Base-by-base conservation (phyloP, 441 rosid species). In the Cnidoscolus chayamansa region DNA sequence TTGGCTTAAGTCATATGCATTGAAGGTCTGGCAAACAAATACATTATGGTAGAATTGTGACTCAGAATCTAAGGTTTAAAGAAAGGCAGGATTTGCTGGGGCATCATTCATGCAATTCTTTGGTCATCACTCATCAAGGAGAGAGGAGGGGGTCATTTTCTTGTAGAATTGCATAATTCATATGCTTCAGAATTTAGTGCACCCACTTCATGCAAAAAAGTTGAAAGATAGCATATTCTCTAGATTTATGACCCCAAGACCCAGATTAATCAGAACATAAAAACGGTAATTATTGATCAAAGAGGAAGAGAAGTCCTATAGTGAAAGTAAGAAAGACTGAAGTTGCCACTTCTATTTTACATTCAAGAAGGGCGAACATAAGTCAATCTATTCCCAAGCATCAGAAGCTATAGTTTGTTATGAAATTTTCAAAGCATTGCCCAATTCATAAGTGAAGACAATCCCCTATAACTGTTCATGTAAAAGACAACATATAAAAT, bases 311-410 rank as follows among this genome's bases (percentile, higher is more conserved):
- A 55, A 30, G 17, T 20, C 35, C 0, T n/a, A 63, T 31, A 63
- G 53, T 63, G 19, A 31, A 60, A 4, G 19, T 60, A 19, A 13
- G n/a, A n/a, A 19, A 19, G 19, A 30, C 43, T 8, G 8, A 4
- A 35, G 2, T 35, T 2, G 37, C 4, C 37, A 35, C 4, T 35
- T 35, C 7, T 16, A 30, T 10, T 54, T 17, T 10, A 15, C 47
- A 51, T 53, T 51, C 15, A 50, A 19, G 51, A 15, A 50, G 43
- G 30, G 20, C 3, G 16, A 49, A 1, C 43, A 30, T 25, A 19
- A 49, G 49, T 65, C 25, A 35, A n/a, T 11, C 15, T 37, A 48
- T 71, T 60, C 40, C 11, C 58, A 60, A 37, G 71, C 71, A 40
- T 68, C 20, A 12, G 35, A 12, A 5, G 37, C 68, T 40, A 40